phyloP scores from a whole-genome alignment of 1,284 basidiomycete genomes.

The Vanrija humicola region DNA sequence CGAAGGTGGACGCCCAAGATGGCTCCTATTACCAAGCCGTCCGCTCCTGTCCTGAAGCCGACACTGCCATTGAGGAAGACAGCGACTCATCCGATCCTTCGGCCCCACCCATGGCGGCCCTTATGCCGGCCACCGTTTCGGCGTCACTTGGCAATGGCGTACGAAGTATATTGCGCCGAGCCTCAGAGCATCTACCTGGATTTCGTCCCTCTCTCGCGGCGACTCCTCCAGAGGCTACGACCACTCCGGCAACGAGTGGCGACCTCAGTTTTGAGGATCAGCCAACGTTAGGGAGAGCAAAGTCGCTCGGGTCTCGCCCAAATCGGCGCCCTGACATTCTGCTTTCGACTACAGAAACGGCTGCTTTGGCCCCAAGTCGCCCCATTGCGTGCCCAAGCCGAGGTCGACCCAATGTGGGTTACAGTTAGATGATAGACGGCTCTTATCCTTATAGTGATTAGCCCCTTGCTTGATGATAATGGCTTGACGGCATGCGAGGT shows the following conservation, averaged over 20 bases:
- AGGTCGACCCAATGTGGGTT: too few relatives aligned
- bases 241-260: background rate
- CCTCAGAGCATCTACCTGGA: slow-evolving; percentile 33
- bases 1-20: slow-evolving; percentile 28
- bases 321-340: background rate
- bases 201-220: slow-evolving; percentile 22
- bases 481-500: too few relatives aligned
- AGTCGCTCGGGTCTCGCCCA: background rate
- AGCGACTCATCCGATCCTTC: background rate
- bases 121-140: background rate
- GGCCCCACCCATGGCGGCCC: background rate
- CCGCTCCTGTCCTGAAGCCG: background rate
- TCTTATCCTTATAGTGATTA: too few relatives aligned
- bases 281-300: background rate
- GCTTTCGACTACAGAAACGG: background rate
- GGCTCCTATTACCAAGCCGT: background rate
- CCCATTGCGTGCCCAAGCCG: too few relatives aligned
- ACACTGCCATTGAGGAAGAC: slow-evolving; percentile 5
- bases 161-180: slow-evolving; percentile 27
- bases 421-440: too few relatives aligned
- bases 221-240: background rate
- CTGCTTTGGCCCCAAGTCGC: background rate
- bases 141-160: slow-evolving; percentile 12
- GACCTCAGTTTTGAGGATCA: background rate
- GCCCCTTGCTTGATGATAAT: too few relatives aligned